A percentile compares a stretch with the other conserved stretches of the same genome.
These are phyloP conservation scores for Fusarium torulosum DNA, from an alignment of 2,329 filamentous ascomycete genomes.

Conservation along the genomic window DNA sequence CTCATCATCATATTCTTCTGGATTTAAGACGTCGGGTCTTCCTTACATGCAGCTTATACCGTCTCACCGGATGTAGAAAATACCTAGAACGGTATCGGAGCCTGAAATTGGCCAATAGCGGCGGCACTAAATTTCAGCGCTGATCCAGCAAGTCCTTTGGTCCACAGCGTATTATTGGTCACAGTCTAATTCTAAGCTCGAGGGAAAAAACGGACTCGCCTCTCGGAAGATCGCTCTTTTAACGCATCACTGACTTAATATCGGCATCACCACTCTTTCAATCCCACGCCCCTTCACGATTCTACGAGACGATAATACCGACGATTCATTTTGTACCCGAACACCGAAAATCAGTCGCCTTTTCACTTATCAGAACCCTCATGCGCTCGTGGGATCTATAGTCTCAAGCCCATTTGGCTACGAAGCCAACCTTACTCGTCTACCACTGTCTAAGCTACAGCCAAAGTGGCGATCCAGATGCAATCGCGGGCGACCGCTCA, in stretches of 20 bases:
- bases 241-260: constrained; percentile 26
- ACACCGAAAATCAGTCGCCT: neutral
- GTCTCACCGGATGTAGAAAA: neutral
- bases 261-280: constrained; percentile 24
- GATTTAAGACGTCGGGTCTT: neutral
- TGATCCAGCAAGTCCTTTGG: constrained; percentile 14
- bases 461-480: constrained; percentile 54
- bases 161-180: constrained; percentile 39
- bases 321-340: neutral
- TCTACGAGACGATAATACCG: neutral
- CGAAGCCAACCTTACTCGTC: constrained; percentile 16
- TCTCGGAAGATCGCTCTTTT: constrained; percentile 18
- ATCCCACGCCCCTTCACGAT: constrained; percentile 9
- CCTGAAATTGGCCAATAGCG: constrained; percentile 41
- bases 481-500: constrained; percentile 60
- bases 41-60: neutral
- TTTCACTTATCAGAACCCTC: neutral
- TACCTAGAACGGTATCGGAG: constrained; percentile 14
- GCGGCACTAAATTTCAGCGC: neutral
- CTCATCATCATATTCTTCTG: too few relatives aligned
- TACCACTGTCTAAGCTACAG: constrained; percentile 16
- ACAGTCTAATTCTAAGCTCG: constrained; percentile 17
- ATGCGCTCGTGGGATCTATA: constrained; percentile 27
- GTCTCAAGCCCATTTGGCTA: constrained; percentile 23
- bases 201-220: constrained; percentile 45